Evolutionary conservation across 1,284 basidiomycete genomes (phyloP).

Genomic region (Pyrrhoderma lamaoense): DNA sequence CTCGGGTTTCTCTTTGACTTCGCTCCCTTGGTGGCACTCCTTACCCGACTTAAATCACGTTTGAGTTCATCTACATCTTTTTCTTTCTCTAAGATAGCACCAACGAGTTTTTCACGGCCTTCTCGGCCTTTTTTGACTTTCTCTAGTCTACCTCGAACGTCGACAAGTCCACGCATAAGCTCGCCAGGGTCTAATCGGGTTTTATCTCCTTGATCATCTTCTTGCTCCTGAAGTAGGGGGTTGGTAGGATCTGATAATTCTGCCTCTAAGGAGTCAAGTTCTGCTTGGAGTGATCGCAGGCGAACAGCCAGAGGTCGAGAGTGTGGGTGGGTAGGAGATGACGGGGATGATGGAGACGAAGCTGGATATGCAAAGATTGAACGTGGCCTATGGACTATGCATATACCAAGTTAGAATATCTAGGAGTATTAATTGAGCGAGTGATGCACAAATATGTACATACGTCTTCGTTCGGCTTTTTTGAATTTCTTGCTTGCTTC

Average conservation of each 20-base stretch:
- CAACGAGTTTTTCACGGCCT: slow-evolving; percentile 58
- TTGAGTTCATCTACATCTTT: slow-evolving; percentile 20
- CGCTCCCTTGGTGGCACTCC: slow-evolving; percentile 21
- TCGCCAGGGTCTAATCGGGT: slow-evolving; percentile 65
- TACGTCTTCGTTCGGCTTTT: slow-evolving; percentile 57
- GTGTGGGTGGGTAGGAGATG: slow-evolving; percentile 25
- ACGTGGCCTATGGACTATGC: slow-evolving; percentile 33
- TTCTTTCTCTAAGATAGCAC: slow-evolving; percentile 38
- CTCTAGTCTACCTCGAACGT: slow-evolving; percentile 59
- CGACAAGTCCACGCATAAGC: slow-evolving; percentile 66
- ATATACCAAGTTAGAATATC: not conserved
- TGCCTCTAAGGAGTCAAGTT: slow-evolving; percentile 55
- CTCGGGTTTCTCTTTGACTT: slow-evolving; percentile 21
- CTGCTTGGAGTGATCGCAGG: slow-evolving; percentile 52
- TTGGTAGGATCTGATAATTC: slow-evolving; percentile 69
- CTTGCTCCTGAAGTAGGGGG: slow-evolving; percentile 39
- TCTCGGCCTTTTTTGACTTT: slow-evolving; percentile 60
- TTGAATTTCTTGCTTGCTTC: slow-evolving; percentile 61
- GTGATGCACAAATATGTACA: slow-evolving; percentile 30
- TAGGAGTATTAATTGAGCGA: not conserved
- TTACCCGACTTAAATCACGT: slow-evolving; percentile 16
- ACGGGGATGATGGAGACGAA: slow-evolving; percentile 39
- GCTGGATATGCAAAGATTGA: slow-evolving; percentile 61
- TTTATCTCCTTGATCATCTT: slow-evolving; percentile 42
- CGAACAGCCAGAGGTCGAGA: slow-evolving; percentile 52